These are phyloP conservation scores for Macrophomina phaseolina DNA, from an alignment of 2,329 filamentous ascomycete genomes.

Conservation along the genomic window DNA sequence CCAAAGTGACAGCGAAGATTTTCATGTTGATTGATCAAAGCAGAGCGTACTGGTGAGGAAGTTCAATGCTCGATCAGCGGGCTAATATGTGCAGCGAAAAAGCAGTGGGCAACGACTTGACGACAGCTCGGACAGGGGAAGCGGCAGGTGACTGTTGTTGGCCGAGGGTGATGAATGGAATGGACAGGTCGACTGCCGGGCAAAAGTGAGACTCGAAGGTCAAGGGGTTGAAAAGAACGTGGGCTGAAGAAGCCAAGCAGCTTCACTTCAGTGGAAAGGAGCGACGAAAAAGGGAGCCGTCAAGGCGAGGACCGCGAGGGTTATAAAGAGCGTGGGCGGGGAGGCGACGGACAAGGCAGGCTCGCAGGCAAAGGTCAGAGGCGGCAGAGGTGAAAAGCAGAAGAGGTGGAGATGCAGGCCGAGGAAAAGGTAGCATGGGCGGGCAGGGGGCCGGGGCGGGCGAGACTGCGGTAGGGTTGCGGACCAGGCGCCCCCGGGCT, in stretches of 20 bases:
- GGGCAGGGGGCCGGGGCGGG: background rate
- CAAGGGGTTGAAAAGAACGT: constrained; percentile 26
- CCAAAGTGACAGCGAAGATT: constrained; percentile 8
- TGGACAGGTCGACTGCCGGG: constrained; percentile 28
- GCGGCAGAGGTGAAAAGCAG: background rate
- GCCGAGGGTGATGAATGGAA: constrained; percentile 10
- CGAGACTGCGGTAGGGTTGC: background rate
- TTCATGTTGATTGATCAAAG: constrained; percentile 10
- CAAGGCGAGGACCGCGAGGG: constrained; percentile 8
- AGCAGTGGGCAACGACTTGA: background rate
- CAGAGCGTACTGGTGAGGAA: background rate
- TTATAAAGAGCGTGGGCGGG: constrained; percentile 16
- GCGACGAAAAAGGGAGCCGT: constrained; percentile 10
- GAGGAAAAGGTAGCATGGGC: background rate
- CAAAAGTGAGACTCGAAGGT: constrained; percentile 22
- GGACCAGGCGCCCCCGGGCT: constrained; percentile 11
- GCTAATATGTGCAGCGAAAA: background rate
- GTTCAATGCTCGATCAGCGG: constrained; percentile 3
- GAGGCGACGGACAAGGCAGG: background rate
- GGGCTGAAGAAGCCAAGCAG: constrained; percentile 23
- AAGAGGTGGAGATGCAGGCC: constrained; percentile 6
- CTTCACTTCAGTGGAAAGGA: constrained; percentile 15
- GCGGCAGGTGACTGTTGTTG: constrained; percentile 7
- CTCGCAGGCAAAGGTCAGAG: background rate
- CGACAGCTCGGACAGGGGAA: background rate